Base-by-base conservation (phyloP, 257 asterid species). In the Nicotiana undulata region DNA sequence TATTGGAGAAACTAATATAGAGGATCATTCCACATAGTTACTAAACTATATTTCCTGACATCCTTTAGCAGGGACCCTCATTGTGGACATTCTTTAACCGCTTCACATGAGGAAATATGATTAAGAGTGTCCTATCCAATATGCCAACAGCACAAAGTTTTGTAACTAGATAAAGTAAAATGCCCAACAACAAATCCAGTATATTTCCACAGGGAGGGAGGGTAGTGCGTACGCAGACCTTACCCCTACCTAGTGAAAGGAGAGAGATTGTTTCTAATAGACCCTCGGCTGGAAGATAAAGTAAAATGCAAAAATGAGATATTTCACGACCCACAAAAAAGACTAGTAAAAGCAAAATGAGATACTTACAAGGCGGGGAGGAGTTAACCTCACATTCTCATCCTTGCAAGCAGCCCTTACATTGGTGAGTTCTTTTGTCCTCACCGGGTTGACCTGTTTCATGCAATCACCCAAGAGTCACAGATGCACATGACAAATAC, bases 321-420 rank as follows among this genome's bases (percentile, higher is more conserved):
- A 9, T 9, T 40, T 40, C 12, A 9, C 49, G 49, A 9, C 49
- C 49, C 10, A 9, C 9, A 40, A 37, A 6, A 0, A 40, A 9
- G 2, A 40, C 8, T 0, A 9, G 49, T 40, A 2, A 49, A 81
- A 75, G 77, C 37, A 0, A 44, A 70, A 18, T 22, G 12, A 68
- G 81, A 63, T 61, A 80, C 97, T 61, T 92, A 96, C 99, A 79
- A 86, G 91, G 80, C 99, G 98, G 34, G 99, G 99, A 81, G 99
- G 98, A 84, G 99, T 88, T 82, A 96, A 88, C 92, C 89, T 94
- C 85, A 94, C 94, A 86, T 84, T 96, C 84, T 96, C 99, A 65
- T 96, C 98, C 88, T 94, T 96, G 85, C 81, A n/a, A 84, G 98
- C 92, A 51, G 98, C 91, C 40, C 98, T 97, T 24, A 96, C 72